Percentiles rank a stretch among this genome's conserved stretches.
These are phyloP conservation scores for Dactylonectria estremocensis DNA, from an alignment of 2,329 filamentous ascomycete species.

Conservation along the genomic window DNA sequence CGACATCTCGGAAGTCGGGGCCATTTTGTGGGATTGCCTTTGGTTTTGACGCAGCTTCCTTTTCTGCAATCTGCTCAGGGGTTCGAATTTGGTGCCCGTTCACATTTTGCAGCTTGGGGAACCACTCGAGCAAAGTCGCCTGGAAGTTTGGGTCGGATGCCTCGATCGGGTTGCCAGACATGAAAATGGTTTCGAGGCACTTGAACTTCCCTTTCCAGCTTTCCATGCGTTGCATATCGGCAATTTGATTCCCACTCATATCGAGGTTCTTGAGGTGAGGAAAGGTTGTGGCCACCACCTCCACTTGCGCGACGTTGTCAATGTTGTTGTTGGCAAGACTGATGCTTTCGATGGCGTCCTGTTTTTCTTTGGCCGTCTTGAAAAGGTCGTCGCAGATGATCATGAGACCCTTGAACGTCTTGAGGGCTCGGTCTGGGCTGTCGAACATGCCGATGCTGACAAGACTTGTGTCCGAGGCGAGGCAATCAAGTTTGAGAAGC, in stretches of 20 bases:
- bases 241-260: constrained; percentile 86
- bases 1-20: constrained; percentile 81
- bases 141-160: constrained; percentile 72
- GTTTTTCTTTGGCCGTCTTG: constrained; percentile 78
- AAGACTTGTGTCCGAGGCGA: constrained; percentile 81
- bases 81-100: constrained; percentile 83
- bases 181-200: constrained; percentile 83
- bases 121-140: constrained; percentile 83
- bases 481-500: constrained; percentile 85
- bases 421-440: constrained; percentile 79
- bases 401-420: constrained; percentile 95
- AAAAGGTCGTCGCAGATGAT: constrained; percentile 86
- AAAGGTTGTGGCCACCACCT: constrained; percentile 82
- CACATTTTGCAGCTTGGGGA: constrained; percentile 83
- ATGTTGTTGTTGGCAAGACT: constrained; percentile 87
- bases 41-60: constrained; percentile 65
- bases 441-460: constrained; percentile 83
- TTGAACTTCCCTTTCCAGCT: constrained; percentile 86
- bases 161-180: constrained; percentile 83
- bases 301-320: constrained; percentile 79
- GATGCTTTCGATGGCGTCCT: constrained; percentile 85
- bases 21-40: constrained; percentile 74
- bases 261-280: constrained; percentile 92
- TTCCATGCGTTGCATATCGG: constrained; percentile 76
- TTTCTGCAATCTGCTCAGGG: constrained; percentile 76